Evolutionary conservation across 208 protist genomes (phyloP).

Genomic region (Blechomonas ayalai): DNA sequence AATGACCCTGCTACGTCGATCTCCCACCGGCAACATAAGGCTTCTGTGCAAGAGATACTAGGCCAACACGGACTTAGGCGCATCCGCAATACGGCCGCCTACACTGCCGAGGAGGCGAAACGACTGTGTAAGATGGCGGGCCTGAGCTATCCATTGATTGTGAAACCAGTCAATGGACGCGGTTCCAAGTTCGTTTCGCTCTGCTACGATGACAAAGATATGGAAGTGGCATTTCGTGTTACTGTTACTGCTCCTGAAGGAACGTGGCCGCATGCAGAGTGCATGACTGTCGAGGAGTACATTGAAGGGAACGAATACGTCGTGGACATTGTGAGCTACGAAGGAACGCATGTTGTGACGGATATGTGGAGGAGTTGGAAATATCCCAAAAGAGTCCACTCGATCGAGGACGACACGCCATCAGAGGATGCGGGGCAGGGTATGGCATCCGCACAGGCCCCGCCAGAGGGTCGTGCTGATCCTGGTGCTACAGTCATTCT

Average conservation of each 20-base stretch:
- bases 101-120: constrained; percentile 19
- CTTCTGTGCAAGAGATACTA: constrained; percentile 40
- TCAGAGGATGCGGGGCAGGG: too few species aligned
- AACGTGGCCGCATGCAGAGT: too few species aligned
- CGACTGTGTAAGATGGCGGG: constrained; percentile 8
- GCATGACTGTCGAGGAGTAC: constrained; percentile 79
- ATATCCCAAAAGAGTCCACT: constrained; percentile 20
- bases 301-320: constrained; percentile 84
- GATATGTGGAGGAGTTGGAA: constrained; percentile 88
- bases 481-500: constrained; percentile 48
- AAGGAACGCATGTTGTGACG: constrained; percentile 67
- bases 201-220: constrained; percentile 43
- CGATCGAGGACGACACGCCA: too few species aligned
- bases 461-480: too few species aligned
- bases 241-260: constrained; percentile 46
- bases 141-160: constrained; percentile 66
- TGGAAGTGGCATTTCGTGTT: constrained; percentile 45
- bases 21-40: constrained; percentile 59
- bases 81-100: constrained; percentile 47
- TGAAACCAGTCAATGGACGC: constrained; percentile 75
- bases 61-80: constrained; percentile 40
- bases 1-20: constrained; percentile 54
- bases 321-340: constrained; percentile 70
- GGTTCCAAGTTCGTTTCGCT: constrained; percentile 79
- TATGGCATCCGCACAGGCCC: constrained; percentile 1